phyloP scores from a whole-genome alignment of 176 grass and related monocot genomes.

The Oryza glaberrima region DNA sequence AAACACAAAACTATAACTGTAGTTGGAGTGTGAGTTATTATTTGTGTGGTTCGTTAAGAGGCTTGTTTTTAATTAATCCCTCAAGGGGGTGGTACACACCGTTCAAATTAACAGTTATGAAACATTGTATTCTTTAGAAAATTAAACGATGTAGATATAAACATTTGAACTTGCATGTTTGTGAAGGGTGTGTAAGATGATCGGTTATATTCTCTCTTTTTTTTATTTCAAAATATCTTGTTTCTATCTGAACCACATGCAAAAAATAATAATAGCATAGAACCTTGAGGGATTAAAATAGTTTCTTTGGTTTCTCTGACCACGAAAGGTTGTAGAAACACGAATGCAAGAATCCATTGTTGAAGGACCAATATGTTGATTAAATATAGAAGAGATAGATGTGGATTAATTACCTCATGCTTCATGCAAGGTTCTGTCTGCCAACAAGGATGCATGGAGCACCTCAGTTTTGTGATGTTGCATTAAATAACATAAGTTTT shows the following conservation, averaged over 20 bases:
- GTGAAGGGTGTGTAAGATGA: background rate
- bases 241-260: background rate
- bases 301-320: background rate
- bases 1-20: background rate
- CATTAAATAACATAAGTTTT: slow-evolving; percentile 20
- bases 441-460: slow-evolving; percentile 42
- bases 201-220: background rate
- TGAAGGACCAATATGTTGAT: slow-evolving; percentile 2
- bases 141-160: background rate
- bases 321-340: background rate
- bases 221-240: background rate
- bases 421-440: slow-evolving; percentile 44
- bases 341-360: slow-evolving; percentile 44
- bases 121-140: background rate
- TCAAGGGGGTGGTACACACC: too few species aligned
- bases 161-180: too few species aligned
- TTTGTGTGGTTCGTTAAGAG: background rate
- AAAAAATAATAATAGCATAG: background rate
- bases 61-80: too few species aligned
- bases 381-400: background rate
- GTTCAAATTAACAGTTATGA: background rate
- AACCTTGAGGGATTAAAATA: background rate
- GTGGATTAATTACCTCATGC: slow-evolving; percentile 7
- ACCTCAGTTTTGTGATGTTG: slow-evolving; percentile 20
- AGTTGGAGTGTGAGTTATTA: background rate